Evolutionary conservation across 1,284 basidiomycete species (phyloP).

Genomic region (Irpex rosettiformis): DNA sequence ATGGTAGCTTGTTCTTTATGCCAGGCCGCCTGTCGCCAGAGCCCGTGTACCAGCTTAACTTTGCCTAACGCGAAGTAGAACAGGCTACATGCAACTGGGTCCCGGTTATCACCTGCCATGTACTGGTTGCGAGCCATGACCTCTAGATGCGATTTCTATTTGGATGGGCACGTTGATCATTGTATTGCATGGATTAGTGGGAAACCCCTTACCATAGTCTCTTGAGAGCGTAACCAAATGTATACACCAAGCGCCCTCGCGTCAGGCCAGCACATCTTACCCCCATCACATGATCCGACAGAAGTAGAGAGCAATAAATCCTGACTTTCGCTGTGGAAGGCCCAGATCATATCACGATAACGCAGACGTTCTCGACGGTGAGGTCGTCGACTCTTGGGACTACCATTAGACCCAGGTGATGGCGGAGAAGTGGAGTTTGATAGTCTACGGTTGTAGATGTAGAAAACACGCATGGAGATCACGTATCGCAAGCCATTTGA

Average conservation of each 20-base stretch:
- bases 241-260: slow-evolving; percentile 85
- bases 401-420: slow-evolving; percentile 30
- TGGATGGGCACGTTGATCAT: not conserved
- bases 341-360: slow-evolving; percentile 94
- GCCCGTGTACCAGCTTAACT: slow-evolving; percentile 84
- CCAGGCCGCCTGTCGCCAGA: slow-evolving; percentile 95
- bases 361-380: slow-evolving; percentile 70
- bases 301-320: slow-evolving; percentile 76
- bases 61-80: slow-evolving; percentile 96
- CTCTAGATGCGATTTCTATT: slow-evolving; percentile 79
- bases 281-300: slow-evolving; percentile 59
- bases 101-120: slow-evolving; percentile 79
- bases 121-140: slow-evolving; percentile 92
- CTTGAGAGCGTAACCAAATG: slow-evolving; percentile 81
- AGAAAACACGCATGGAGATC: slow-evolving; percentile 83
- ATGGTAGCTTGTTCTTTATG: slow-evolving; percentile 89
- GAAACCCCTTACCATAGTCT: slow-evolving; percentile 65
- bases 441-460: slow-evolving; percentile 67
- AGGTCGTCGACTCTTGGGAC: slow-evolving; percentile 35
- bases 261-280: slow-evolving; percentile 86
- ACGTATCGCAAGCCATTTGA: slow-evolving; percentile 88
- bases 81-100: slow-evolving; percentile 87
- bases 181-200: not conserved
- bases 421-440: slow-evolving; percentile 43
- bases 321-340: slow-evolving; percentile 91